These are phyloP conservation scores for Pleurotus salmoneostramineus DNA, from an alignment of 768 basidiomycete genomes.

Conservation along the genomic window DNA sequence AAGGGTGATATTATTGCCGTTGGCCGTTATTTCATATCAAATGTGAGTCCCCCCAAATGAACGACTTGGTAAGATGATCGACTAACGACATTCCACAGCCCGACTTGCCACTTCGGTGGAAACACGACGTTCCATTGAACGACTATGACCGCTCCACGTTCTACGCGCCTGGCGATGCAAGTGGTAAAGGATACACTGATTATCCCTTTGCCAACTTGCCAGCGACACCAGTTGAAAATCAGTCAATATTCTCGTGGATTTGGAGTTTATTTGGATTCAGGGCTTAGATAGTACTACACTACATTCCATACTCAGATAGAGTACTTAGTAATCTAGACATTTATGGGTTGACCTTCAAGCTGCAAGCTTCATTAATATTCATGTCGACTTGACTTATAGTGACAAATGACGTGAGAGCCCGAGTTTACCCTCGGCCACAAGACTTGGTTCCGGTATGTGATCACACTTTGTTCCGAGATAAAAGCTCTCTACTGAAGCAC, in stretches of 20 bases:
- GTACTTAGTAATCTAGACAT: no score
- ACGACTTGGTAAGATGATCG: conserved; percentile 2
- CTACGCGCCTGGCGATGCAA: conserved; percentile 16
- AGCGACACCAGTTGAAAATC: background rate
- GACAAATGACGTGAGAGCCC: no score
- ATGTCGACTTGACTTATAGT: no score
- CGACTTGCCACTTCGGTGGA: conserved; percentile 22
- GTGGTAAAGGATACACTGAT: conserved; percentile 24
- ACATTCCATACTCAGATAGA: no score
- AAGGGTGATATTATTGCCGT: conserved; percentile 24
- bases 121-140: conserved; percentile 21
- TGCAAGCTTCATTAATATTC: no score
- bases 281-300: no score
- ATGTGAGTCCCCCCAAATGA: conserved; percentile 14
- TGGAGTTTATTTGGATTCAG: background rate
- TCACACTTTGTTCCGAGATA: no score
- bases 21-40: conserved; percentile 29
- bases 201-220: conserved; percentile 16
- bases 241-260: background rate
- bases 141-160: conserved; percentile 24
- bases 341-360: no score
- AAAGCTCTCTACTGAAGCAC: no score
- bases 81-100: conserved; percentile 16
- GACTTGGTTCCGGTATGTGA: no score
- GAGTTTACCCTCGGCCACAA: no score